Base-by-base conservation (phyloP, 306 rosid species). In the Fagus sylvatica region DNA sequence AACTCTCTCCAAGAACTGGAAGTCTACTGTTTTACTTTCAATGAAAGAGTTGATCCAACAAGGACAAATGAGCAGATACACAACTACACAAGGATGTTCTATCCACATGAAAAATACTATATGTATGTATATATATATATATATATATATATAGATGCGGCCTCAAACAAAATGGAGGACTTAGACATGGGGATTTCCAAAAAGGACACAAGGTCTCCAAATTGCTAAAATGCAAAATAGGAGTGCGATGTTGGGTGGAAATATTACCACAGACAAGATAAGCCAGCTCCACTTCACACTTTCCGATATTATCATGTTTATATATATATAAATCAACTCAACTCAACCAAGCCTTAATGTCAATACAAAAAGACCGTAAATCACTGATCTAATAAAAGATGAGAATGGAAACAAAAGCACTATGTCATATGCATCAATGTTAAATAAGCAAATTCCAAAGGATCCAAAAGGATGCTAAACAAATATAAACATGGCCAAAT, bases 401-500 rank as follows among this genome's bases (percentile, higher is more conserved):
- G 37, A 46, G 4, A 10, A 46, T 46, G 51, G 51, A 59, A 56
- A n/a, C 15, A 15, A 32, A 10, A 15, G 32, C 17, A 10, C n/a
- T n/a, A 7, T 10, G 40, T 60, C 40, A 60, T 60, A 32, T 5
- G 4, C 39, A 33, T 33, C 67, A 60, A 62, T 6, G 42, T n/a
- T 4, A 16, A 5, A 62, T 6, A 34, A 62, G 68, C 69, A 34
- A 62, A 62, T 62, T 62, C 28, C 3, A 34, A 2, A 34, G 69
- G 6, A 62, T 62, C 6, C 28, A 4, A 10, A 57, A 32, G 34
- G 15, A 11, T 46, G 51, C 8, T 3, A 30, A 62, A 13, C 34
- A 34, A 12, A 51, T 28, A 64, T 53, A 56, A n/a, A 30, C 75
- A 61, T 74, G 69, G 59, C 71, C 72, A 55, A 48, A 28, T 70